Conservation (phyloP, 257 asterid genomes). For the Lantana camara region DNA sequence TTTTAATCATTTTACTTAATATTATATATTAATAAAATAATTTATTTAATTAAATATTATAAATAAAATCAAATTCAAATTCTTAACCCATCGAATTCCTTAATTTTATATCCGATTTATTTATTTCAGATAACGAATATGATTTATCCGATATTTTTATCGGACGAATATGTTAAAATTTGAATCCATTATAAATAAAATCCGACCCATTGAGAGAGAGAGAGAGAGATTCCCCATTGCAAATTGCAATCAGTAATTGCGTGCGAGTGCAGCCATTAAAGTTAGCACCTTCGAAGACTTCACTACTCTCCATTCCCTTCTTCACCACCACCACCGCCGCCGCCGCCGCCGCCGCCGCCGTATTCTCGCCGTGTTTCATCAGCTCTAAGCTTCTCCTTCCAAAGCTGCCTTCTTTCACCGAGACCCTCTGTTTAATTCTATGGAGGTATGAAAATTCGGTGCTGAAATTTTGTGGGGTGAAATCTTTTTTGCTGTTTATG, state of each 20-base stretch:
- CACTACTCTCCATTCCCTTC: slow-evolving; percentile 17
- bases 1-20: too few relatives aligned
- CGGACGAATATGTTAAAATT: too few relatives aligned
- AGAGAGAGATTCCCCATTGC: too few relatives aligned
- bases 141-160: too few relatives aligned
- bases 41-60: too few relatives aligned
- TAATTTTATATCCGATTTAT: too few relatives aligned
- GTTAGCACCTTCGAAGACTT: slow-evolving; percentile 7
- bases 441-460: slow-evolving; percentile 65
- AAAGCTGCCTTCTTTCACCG: slow-evolving; percentile 40
- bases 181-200: too few relatives aligned
- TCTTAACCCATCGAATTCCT: too few relatives aligned
- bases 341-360: not conserved
- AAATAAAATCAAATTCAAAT: too few relatives aligned
- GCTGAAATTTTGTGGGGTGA: slow-evolving; percentile 10
- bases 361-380: not conserved
- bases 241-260: slow-evolving; percentile 23
- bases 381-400: slow-evolving; percentile 10
- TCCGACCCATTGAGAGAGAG: too few relatives aligned
- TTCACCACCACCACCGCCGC: slow-evolving; percentile 24
- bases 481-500: not conserved
- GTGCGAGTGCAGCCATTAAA: slow-evolving; percentile 29
- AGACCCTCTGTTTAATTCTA: slow-evolving; percentile 50
- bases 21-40: too few relatives aligned
- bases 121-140: too few relatives aligned